phyloP scores from a whole-genome alignment of 2,329 filamentous ascomycete genomes.

The Colletotrichum scovillei region DNA sequence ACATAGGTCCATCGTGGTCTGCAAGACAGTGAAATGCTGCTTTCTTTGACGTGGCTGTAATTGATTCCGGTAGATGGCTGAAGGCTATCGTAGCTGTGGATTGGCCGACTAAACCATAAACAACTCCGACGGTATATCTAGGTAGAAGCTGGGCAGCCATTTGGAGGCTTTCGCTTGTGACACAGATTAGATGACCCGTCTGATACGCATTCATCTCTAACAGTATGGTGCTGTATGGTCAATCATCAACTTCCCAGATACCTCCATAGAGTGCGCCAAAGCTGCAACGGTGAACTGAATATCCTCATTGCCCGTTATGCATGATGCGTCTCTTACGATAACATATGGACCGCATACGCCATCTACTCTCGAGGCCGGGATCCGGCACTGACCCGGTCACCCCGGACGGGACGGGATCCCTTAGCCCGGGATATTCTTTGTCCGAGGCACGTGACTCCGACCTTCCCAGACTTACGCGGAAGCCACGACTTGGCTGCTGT shows the following conservation, averaged over 20 bases:
- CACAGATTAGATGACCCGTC: background rate
- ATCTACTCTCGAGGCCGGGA: background rate
- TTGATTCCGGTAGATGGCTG: background rate
- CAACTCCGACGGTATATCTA: background rate
- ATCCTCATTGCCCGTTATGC: background rate
- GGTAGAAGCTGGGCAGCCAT: background rate
- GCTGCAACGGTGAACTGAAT: background rate
- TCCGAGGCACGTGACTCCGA: conserved; percentile 29
- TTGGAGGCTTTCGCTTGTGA: background rate
- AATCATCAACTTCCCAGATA: background rate
- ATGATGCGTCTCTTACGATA: background rate
- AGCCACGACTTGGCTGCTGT: conserved; percentile 15
- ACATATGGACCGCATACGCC: background rate
- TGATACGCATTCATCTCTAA: background rate
- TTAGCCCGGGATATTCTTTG: conserved; percentile 15
- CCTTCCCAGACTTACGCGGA: background rate
- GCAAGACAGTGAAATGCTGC: background rate
- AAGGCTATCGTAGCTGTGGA: background rate
- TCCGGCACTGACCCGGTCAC: background rate
- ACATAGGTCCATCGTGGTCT: background rate
- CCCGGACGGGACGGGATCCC: background rate
- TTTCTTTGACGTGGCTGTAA: background rate
- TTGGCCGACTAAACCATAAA: background rate
- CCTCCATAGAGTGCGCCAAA: background rate
- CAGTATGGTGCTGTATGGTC: background rate